Conservation (phyloP, 1,284 basidiomycete species). For the Moesziomyces aphidis region DNA sequence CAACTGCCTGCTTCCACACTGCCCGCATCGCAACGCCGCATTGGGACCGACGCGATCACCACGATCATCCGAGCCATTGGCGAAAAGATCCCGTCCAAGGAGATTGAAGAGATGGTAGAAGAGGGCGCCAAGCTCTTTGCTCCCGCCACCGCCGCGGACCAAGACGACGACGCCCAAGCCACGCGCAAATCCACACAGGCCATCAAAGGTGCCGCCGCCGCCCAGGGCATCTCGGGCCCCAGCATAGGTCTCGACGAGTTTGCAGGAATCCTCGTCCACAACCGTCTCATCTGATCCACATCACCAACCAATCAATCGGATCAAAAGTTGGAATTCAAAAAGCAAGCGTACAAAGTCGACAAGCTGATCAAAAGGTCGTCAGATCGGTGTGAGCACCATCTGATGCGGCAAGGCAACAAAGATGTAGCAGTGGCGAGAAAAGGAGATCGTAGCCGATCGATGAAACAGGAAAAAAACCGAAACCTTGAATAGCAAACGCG, state of each 20-base stretch:
- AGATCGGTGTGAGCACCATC: too few relatives aligned
- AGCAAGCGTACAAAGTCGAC: background rate
- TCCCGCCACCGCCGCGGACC: constrained; percentile 13
- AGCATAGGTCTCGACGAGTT: constrained; percentile 47
- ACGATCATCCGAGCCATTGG: constrained; percentile 15
- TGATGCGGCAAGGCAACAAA: too few relatives aligned
- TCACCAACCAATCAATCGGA: background rate
- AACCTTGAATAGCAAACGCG: background rate
- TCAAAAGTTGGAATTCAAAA: background rate
- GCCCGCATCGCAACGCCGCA: constrained; percentile 12
- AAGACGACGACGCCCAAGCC: background rate
- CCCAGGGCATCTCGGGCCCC: constrained; percentile 15
- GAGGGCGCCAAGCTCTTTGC: constrained; percentile 46
- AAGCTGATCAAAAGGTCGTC: too few relatives aligned
- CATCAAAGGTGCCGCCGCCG: constrained; percentile 22
- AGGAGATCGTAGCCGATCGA: background rate
- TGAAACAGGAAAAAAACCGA: background rate
- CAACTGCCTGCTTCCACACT: constrained; percentile 22
- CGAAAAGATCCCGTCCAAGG: constrained; percentile 41
- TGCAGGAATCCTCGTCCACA: constrained; percentile 37
- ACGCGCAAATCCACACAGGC: constrained; percentile 24
- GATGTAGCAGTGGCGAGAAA: too few relatives aligned
- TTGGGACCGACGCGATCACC: constrained; percentile 16
- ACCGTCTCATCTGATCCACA: constrained; percentile 21
- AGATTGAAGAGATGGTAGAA: constrained; percentile 49